Evolutionary conservation across 2,329 filamentous ascomycete species (phyloP).

Genomic region (Rugonectria rugulosa): DNA sequence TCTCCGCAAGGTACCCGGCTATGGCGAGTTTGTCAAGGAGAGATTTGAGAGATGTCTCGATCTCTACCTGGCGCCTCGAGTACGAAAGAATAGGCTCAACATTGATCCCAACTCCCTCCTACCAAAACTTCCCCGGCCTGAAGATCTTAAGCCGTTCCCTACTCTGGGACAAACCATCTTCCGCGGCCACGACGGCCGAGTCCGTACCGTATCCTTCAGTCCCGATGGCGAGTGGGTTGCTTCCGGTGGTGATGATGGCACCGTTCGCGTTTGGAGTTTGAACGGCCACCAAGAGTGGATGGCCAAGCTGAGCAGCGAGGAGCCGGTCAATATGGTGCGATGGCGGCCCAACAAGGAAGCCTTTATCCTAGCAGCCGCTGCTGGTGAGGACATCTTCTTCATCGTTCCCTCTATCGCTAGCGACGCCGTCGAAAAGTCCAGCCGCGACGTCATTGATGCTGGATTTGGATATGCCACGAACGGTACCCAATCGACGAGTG

Average conservation of each 20-base stretch:
- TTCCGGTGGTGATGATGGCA: constrained; percentile 93
- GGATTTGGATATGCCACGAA: constrained; percentile 94
- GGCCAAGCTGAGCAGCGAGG: constrained; percentile 77
- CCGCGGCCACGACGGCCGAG: constrained; percentile 85
- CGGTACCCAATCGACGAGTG: constrained; percentile 61
- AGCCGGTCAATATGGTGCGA: constrained; percentile 82
- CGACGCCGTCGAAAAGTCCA: constrained; percentile 75
- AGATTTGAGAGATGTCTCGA: constrained; percentile 95
- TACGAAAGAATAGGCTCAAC: constrained; percentile 92
- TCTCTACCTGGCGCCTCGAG: constrained; percentile 90
- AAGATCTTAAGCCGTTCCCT: constrained; percentile 94
- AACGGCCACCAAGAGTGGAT: constrained; percentile 91
- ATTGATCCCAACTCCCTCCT: constrained; percentile 94
- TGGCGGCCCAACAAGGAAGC: constrained; percentile 89
- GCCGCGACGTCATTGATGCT: constrained; percentile 79
- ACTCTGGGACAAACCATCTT: constrained; percentile 89
- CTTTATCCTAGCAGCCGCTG: constrained; percentile 82
- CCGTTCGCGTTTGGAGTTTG: constrained; percentile 88
- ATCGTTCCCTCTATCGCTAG: constrained; percentile 79
- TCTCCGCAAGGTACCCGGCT: constrained; percentile 90
- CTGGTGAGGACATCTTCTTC: constrained; percentile 85
- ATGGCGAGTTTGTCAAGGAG: constrained; percentile 90
- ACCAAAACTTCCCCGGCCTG: constrained; percentile 90
- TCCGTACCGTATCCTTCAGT: constrained; percentile 85
- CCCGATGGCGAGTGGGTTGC: constrained; percentile 87